phyloP scores from a whole-genome alignment of 805 yeast species.

The Cyberlindnera misumaiensis region DNA sequence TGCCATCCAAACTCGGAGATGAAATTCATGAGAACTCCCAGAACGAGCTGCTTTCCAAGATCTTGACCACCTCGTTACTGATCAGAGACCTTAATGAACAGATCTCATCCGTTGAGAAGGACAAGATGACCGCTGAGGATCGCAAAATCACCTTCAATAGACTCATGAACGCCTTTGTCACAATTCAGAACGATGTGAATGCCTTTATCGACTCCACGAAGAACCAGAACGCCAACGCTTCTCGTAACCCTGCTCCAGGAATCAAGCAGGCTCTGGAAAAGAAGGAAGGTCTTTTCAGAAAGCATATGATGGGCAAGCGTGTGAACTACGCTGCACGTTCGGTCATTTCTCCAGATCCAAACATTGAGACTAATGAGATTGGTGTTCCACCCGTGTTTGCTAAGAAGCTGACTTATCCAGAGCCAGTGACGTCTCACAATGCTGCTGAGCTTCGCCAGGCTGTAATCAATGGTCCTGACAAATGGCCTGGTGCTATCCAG shows the following conservation, averaged over 20 bases:
- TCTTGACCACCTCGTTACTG: slow-evolving; percentile 70
- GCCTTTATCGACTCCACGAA: slow-evolving; percentile 90
- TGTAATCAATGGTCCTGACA: slow-evolving; percentile 94
- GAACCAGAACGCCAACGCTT: slow-evolving; percentile 64
- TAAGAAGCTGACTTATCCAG: slow-evolving; percentile 90
- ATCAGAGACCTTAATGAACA: slow-evolving; percentile 89
- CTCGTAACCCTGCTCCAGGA: slow-evolving; percentile 78
- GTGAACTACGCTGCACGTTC: slow-evolving; percentile 99
- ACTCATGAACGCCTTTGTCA: slow-evolving; percentile 92
- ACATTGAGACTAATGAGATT: slow-evolving; percentile 93
- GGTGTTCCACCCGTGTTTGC: slow-evolving; percentile 99
- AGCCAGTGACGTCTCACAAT: slow-evolving; percentile 92
- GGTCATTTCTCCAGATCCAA: slow-evolving; percentile 98
- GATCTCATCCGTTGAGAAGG: slow-evolving; percentile 54
- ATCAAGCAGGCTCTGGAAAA: slow-evolving; percentile 95
- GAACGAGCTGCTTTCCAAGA: slow-evolving; percentile 77
- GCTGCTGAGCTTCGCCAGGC: slow-evolving; percentile 88
- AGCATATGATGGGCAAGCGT: slow-evolving; percentile 99
- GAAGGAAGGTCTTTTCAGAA: slow-evolving; percentile 97
- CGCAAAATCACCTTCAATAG: slow-evolving; percentile 75
- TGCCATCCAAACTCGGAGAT: slow-evolving; percentile 96
- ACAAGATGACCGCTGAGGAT: slow-evolving; percentile 57
- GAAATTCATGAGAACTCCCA: slow-evolving; percentile 92
- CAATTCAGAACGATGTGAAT: slow-evolving; percentile 91
- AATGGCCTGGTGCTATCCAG: slow-evolving; percentile 98